These are phyloP conservation scores for Corniculantispora saksenae DNA, from an alignment of 2,329 filamentous ascomycete genomes.

Conservation along the genomic window DNA sequence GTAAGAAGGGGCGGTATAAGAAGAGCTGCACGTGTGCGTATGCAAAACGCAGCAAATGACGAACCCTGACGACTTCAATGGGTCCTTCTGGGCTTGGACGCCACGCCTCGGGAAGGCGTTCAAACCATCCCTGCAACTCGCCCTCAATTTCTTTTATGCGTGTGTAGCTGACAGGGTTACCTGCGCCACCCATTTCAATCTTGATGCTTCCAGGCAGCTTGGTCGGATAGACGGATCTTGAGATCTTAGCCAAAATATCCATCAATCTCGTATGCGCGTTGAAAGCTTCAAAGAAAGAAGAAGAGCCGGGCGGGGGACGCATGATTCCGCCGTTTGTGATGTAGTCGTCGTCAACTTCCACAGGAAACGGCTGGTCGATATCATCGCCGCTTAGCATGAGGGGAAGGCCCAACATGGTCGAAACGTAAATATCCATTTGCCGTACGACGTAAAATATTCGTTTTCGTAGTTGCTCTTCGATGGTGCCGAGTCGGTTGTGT, in stretches of 20 bases:
- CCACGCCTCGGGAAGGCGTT: conserved; percentile 71
- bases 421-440: conserved; percentile 72
- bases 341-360: conserved; percentile 67
- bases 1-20: conserved; percentile 79
- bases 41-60: conserved; percentile 75
- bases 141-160: conserved; percentile 65
- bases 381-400: conserved; percentile 64
- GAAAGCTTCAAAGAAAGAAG: conserved; percentile 64
- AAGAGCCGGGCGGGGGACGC: conserved; percentile 54
- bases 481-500: conserved; percentile 60
- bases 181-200: conserved; percentile 45
- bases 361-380: conserved; percentile 65
- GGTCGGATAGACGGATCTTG: conserved; percentile 66
- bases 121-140: conserved; percentile 64
- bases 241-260: conserved; percentile 63
- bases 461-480: conserved; percentile 64
- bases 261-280: conserved; percentile 67
- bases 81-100: conserved; percentile 77
- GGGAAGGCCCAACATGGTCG: conserved; percentile 66
- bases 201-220: conserved; percentile 52
- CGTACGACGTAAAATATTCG: conserved; percentile 68
- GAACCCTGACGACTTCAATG: conserved; percentile 68
- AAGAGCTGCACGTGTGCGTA: conserved; percentile 83
- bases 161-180: conserved; percentile 64
- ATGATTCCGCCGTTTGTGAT: conserved; percentile 61